Evolutionary conservation across 148 eudicot genomes (phyloP), one percentile per base, ranked within the genome.

Genomic region (Dysphania ambrosioides): DNA sequence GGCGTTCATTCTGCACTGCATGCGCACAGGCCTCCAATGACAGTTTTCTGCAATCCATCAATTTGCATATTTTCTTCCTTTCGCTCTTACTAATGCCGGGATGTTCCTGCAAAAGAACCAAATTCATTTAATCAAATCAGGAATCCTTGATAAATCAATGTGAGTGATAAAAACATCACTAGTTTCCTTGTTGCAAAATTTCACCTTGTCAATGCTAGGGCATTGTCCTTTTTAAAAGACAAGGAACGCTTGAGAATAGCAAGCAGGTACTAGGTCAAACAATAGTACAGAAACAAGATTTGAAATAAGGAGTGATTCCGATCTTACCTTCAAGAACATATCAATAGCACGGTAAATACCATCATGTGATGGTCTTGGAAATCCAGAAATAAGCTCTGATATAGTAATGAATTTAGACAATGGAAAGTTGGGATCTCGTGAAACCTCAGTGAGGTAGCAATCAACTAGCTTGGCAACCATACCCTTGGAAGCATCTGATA

Each of bases 281-380:
- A 53, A 7, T 2, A 53, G 8, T 19, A 2, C n/a, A n/a, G n/a
- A n/a, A n/a, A n/a, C n/a, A 53, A 53, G 58, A 53, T 1, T 6
- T 53, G 24, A 60, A 60, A 60, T 29, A 6, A 60, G 64, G 19
- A 60, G 32, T 10, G 21, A 21, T 60, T 13, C 60, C 40, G 63
- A 69, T 65, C 36, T 71, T 63, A 95, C 98, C 98, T 95, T 95
- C 71, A 95, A 91, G 59, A 80, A 95, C 90, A 86, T 90, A 82
- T 95, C 98, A 51, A 95, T 87, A 65, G 98, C 93, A 38, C 97
- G 98, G 71, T 94, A 94, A 61, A 94, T 80, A 10, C 96, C 96
- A 83, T 94, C 98, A 80, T 95, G 93, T 9, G 88, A 79, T 29
- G 82, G 71, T 80, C 97, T 87, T 9, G 88, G 72, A 70, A 85